Conservation (phyloP, 176 grass and related monocot genomes). For the Alopecurus myosuroides region DNA sequence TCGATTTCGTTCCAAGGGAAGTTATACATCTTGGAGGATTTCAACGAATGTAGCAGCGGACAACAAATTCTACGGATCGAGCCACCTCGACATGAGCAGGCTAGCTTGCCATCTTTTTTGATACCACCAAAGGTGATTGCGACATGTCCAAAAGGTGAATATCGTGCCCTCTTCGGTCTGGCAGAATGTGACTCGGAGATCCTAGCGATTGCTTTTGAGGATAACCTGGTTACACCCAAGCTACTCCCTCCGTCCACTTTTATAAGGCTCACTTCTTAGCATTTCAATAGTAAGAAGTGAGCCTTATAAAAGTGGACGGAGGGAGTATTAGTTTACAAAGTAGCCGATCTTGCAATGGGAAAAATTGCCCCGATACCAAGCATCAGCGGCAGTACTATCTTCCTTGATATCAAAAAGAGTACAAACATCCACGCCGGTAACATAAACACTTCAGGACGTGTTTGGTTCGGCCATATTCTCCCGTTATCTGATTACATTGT, state of each 20-base stretch:
- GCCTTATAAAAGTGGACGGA: too few species aligned
- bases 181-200: neutral
- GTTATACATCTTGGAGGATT: neutral
- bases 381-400: neutral
- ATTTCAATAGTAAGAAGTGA: too few species aligned
- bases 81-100: neutral
- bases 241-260: too few species aligned
- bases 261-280: too few species aligned
- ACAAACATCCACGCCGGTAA: neutral
- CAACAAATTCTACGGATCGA: neutral
- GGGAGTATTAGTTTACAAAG: neutral
- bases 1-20: neutral
- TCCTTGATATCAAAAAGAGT: neutral
- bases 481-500: too few species aligned
- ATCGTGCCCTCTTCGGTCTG: neutral
- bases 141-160: neutral
- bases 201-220: neutral
- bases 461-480: too few species aligned
- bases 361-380: neutral
- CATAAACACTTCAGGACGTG: neutral
- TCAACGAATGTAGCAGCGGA: neutral
- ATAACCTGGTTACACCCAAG: neutral
- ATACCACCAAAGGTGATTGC: neutral
- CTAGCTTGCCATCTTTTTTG: neutral
- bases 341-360: neutral